Evolutionary conservation across 2,329 filamentous ascomycete genomes (phyloP), one percentile per base, ranked within the genome.

Genomic region (Apiospora aurea): DNA sequence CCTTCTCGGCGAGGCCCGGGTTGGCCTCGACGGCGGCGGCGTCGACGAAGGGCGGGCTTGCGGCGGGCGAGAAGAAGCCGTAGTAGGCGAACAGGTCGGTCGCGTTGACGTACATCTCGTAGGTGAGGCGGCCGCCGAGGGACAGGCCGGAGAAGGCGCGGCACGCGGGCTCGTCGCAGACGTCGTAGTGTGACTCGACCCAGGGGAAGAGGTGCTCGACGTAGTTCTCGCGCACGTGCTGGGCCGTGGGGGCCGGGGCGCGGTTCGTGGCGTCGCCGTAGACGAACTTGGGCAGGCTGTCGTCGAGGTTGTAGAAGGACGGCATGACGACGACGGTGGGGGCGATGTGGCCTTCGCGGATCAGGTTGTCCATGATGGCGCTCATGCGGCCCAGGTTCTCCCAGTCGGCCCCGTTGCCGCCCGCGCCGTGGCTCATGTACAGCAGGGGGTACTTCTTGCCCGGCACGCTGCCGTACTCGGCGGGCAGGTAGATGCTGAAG

Each of bases 71-170:
- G 73, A 79, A 79, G 74, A 79, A 72, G 47, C 78, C 78, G 70
- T 71, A 79, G 70, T 76, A 79, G 73, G 74, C 73, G 70, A 79
- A 79, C 73, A 72, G 74, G 71, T 76, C 77, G 11, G 78, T 79
- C 18, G 78, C 78, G 71, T 79, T 78, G 71, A 78, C 74, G 72
- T 75, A 78, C 78, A 79, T 79, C 75, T 79, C 78, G 75, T 79
- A 80, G 44, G 77, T 75, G 24, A 80, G 75, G 4, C 76, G 75
- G 18, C 77, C 78, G 70, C 78, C 78, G 72, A 77, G 75, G 21
- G 74, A 76, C 4, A 79, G 73, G 11, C 78, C 78, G 6, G 77
- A 77, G 72, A 79, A 79, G 49, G 77, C 78, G 21, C 78, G 77
- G 67, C 77, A 77, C 41, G 69, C 64, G 11, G 77, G 72, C 68